Conservation (phyloP, 805 yeast genomes). For the Kodamaea laetipori region DNA sequence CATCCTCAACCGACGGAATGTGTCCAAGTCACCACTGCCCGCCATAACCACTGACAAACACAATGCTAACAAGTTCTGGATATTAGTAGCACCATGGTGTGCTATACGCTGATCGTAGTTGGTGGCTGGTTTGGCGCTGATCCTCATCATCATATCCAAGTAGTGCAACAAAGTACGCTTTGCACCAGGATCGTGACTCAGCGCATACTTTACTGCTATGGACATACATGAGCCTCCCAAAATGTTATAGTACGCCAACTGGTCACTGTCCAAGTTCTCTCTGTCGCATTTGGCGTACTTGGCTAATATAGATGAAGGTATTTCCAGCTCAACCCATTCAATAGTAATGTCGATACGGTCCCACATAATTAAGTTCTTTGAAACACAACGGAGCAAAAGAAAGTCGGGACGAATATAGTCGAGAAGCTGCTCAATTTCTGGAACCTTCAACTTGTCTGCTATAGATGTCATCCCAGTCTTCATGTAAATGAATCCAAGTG, state of each 20-base stretch:
- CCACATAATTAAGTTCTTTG: slow-evolving; percentile 74
- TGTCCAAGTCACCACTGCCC: slow-evolving; percentile 85
- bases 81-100: slow-evolving; percentile 51
- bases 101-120: slow-evolving; percentile 64
- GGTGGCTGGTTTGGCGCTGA: slow-evolving; percentile 43
- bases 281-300: slow-evolving; percentile 29
- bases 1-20: slow-evolving; percentile 69
- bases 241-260: slow-evolving; percentile 61
- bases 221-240: slow-evolving; percentile 76
- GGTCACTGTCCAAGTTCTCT: slow-evolving; percentile 54
- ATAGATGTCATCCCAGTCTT: slow-evolving; percentile 61
- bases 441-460: slow-evolving; percentile 63
- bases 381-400: slow-evolving; percentile 63
- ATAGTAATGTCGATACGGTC: slow-evolving; percentile 49
- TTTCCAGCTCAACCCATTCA: slow-evolving; percentile 58
- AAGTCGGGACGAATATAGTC: slow-evolving; percentile 81
- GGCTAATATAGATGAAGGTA: slow-evolving; percentile 50
- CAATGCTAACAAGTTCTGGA: slow-evolving; percentile 61
- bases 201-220: slow-evolving; percentile 75
- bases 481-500: slow-evolving; percentile 72
- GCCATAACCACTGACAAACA: slow-evolving; percentile 79
- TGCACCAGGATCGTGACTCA: slow-evolving; percentile 57
- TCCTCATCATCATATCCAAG: slow-evolving; percentile 52
- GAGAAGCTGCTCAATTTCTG: slow-evolving; percentile 57
- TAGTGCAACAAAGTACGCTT: slow-evolving; percentile 56